These are phyloP conservation scores for Kazachstania sp. DNA, from an alignment of 1,139 yeast species.

Conservation along the genomic window DNA sequence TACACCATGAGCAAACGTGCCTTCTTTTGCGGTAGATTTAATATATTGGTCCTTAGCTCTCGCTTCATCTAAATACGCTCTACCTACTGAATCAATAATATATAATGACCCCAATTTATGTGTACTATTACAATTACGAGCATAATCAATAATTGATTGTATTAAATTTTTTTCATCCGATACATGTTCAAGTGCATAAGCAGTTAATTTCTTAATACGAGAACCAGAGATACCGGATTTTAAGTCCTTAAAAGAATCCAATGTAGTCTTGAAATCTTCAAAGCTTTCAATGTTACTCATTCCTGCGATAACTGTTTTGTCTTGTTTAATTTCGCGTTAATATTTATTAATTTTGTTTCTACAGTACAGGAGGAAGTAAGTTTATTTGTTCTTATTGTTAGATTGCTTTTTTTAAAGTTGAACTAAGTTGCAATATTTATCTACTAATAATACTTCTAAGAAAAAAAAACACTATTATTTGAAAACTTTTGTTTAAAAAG, in stretches of 20 bases:
- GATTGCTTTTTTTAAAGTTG: background rate
- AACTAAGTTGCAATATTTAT: background rate
- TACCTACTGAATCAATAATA: constrained; percentile 84
- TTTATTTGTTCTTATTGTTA: background rate
- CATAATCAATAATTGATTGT: constrained; percentile 38
- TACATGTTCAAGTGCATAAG: constrained; percentile 65
- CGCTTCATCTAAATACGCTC: constrained; percentile 76
- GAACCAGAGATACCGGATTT: constrained; percentile 95
- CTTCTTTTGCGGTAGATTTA: constrained; percentile 47
- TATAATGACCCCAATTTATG: constrained; percentile 88
- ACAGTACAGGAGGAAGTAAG: background rate
- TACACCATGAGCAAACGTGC: constrained; percentile 70
- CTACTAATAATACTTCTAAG: background rate
- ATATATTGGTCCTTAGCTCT: constrained; percentile 42
- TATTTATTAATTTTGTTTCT: background rate
- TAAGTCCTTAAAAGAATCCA: constrained; percentile 64
- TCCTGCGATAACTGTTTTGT: too few species aligned
- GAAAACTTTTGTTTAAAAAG: background rate
- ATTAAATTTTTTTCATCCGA: constrained; percentile 31
- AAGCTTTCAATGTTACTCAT: constrained; percentile 10
- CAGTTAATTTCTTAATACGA: constrained; percentile 79
- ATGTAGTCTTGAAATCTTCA: constrained; percentile 60
- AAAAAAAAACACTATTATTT: background rate
- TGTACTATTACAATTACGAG: constrained; percentile 65
- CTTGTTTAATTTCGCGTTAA: background rate